Evolutionary conservation across 495 filamentous ascomycete species (phyloP), one percentile per base, ranked within the genome.

Genomic region (Neurospora tetraspora): DNA sequence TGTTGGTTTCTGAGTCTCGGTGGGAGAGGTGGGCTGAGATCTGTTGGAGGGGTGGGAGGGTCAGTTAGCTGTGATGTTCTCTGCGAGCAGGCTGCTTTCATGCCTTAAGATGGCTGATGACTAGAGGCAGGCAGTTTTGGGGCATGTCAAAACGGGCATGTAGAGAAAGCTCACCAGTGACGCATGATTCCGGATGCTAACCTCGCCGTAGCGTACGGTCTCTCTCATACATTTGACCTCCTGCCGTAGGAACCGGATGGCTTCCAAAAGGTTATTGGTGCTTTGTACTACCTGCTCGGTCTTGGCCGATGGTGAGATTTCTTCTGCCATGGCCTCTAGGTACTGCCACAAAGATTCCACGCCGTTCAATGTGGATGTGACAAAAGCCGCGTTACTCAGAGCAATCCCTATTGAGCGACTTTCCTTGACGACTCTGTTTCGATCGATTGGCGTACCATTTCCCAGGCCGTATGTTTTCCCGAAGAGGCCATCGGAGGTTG

Each of bases 401-500:
- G 18, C 18, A 1, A 1, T 0, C 20, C 10, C 10, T 6, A 53
- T 12, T 2, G 0, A 2, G 12, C 1, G 0, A 27, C 5, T 53
- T 23, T 23, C 9, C 20, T 12, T 2, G 1, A 27, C 20, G 5
- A 53, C 4, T 6, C 2, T 53, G 1, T 11, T 0, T 53, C 45
- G 45, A 1, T 53, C 1, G 0, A n/a, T 27, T 14, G 1, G 20
- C 9, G 45, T 12, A 53, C n/a, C 20, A 53, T 23, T 2, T 0
- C 1, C 20, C 8, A 5, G 10, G 0, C 1, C n/a, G n/a, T 23
- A 20, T 12, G 0, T 1, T 2, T 23, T 4, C 0, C 0, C 10
- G 20, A 53, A 23, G 4, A 1, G 20, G 20, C 20, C 20, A 5
- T 27, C 0, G 5, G 10, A 23, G 9, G 43, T 47, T 10, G n/a